These are phyloP conservation scores for Zygosaccharomyces lentus DNA, from an alignment of 805 yeast species.

Conservation along the genomic window DNA sequence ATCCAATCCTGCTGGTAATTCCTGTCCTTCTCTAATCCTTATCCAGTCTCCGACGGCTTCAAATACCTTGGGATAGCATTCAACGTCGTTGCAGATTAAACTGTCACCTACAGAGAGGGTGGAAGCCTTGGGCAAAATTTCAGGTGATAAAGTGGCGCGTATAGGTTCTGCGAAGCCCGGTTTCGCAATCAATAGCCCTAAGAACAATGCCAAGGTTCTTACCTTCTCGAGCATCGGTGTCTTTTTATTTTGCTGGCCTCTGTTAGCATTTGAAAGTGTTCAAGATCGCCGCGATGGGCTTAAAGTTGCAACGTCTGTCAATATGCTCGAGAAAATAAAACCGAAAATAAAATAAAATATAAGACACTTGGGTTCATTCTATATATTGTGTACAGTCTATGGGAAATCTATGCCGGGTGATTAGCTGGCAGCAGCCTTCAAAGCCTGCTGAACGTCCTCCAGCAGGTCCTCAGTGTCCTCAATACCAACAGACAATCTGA, in stretches of 20 bases:
- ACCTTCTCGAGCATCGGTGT: background rate
- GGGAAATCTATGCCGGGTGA: background rate
- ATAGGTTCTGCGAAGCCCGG: background rate
- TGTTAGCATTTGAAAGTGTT: background rate
- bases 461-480: constrained; percentile 78
- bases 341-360: too few relatives aligned
- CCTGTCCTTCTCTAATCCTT: constrained; percentile 62
- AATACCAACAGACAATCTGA: constrained; percentile 82
- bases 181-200: background rate
- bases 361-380: background rate
- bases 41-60: constrained; percentile 69
- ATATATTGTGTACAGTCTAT: background rate
- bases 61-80: constrained; percentile 64
- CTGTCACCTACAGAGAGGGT: constrained; percentile 17
- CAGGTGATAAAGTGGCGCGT: constrained; percentile 3
- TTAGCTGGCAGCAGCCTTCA: constrained; percentile 37
- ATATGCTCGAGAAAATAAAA: background rate
- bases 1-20: constrained; percentile 72
- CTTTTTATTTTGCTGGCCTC: background rate
- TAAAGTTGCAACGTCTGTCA: background rate
- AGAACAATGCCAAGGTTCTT: background rate
- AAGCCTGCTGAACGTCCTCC: constrained; percentile 66
- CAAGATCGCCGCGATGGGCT: background rate
- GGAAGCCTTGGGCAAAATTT: constrained; percentile 4
- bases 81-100: constrained; percentile 35